Evolutionary conservation across 345 rosid species (phyloP), one percentile per base, ranked within the genome.

Genomic region (Garcia nutans): DNA sequence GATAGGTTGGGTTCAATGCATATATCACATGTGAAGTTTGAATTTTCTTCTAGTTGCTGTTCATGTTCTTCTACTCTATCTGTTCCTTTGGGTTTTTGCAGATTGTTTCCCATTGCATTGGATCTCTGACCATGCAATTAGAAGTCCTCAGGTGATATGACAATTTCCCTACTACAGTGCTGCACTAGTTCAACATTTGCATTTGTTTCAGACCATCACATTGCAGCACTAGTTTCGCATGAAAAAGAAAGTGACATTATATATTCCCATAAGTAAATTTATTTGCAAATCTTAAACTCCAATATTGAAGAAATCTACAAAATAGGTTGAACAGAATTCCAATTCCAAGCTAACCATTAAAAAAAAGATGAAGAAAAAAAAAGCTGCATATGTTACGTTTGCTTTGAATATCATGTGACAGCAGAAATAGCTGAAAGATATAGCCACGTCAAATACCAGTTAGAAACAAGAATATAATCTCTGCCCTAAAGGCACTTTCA

Each of bases 21-120:
- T 28, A 77, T 77, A 52, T 83, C 81, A 69, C 83, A 83, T 37
- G 77, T 80, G 44, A 83, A 77, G 9, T 59, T 20, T 16, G 37
- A 65, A 62, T 19, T 74, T 31, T 78, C 71, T 23, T 72, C 73
- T 17, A 49, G 12, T 67, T 64, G 66, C 50, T 31, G 65, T 56
- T 55, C 74, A 11, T 41, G 55, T 69, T 26, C 31, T 54, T 52
- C 74, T 69, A 37, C 65, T 63, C 6, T 59, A 6, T 54, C 68
- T 17, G 67, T 33, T 65, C 56, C 62, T 37, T 10, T 47, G n/a
- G 68, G 41, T 57, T 63, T 73, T 72, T 50, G 66, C 72, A 49
- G 52, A 16, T 58, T 65, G 60, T 82, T 82, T 69, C 82, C 82
- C 82, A 82, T 82, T 31, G 13, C 70, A 57, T 74, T 66, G 11